Percentiles rank a stretch among this genome's conserved stretches.
phyloP scores from a whole-genome alignment of 345 rosid genomes.

The Eutrema heterophyllum region DNA sequence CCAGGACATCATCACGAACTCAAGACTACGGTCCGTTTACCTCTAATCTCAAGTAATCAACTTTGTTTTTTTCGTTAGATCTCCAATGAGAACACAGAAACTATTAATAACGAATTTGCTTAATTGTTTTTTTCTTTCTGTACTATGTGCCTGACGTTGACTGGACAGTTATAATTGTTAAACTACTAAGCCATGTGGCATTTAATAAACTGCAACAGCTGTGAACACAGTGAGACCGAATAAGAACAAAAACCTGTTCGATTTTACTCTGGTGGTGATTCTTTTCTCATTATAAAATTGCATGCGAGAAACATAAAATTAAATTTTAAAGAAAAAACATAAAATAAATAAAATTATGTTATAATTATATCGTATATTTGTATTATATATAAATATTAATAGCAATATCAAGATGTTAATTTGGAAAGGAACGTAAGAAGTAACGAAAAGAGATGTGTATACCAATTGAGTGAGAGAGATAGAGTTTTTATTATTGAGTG shows the following conservation, averaged over 20 bases:
- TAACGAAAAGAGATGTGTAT: too few species aligned
- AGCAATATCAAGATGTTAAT: too few species aligned
- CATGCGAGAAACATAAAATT: neutral
- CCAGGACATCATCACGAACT: neutral
- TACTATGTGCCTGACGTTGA: conserved; percentile 7
- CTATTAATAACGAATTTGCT: conserved; percentile 2
- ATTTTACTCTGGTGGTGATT: neutral
- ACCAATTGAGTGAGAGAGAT: too few species aligned
- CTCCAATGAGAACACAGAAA: neutral
- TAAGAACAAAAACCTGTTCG: conserved; percentile 13
- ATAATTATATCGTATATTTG: too few species aligned
- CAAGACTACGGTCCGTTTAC: conserved; percentile 1
- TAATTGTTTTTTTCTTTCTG: neutral
- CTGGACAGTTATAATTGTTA: conserved; percentile 4
- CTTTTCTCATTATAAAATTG: conserved; percentile 12
- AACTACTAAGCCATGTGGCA: conserved; percentile 17
- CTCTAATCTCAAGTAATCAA: neutral
- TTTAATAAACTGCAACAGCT: conserved; percentile 3
- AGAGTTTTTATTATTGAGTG: too few species aligned
- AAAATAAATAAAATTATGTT: too few species aligned
- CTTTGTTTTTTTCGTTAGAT: neutral
- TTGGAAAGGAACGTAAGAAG: too few species aligned
- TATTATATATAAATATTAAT: too few species aligned
- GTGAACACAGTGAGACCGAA: conserved; percentile 1
- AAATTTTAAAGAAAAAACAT: too few species aligned